Evolutionary conservation across 164 flowering plant genomes (phyloP).

Genomic region (Dillenia turbinata): DNA sequence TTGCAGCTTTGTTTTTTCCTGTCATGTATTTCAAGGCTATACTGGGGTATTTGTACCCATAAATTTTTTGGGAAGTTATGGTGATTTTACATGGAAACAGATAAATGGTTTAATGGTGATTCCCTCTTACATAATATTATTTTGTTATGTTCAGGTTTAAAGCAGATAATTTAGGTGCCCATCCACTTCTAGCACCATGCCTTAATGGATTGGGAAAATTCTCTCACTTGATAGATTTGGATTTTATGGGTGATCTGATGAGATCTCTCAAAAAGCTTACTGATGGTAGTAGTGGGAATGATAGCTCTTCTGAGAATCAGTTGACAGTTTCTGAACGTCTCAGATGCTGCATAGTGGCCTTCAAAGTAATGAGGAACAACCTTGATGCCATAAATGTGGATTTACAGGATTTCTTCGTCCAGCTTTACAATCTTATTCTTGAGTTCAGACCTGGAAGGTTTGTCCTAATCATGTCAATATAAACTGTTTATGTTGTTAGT

Average conservation of each 20-base stretch:
- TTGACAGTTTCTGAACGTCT: constrained; percentile 84
- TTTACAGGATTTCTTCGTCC: constrained; percentile 79
- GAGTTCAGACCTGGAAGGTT: constrained; percentile 93
- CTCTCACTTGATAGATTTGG: constrained; percentile 79
- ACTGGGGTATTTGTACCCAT: no score
- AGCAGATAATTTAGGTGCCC: constrained; percentile 22
- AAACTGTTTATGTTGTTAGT: background rate
- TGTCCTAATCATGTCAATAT: constrained; percentile 7
- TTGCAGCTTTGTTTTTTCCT: no score
- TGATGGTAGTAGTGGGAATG: constrained; percentile 27
- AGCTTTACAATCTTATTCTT: constrained; percentile 77
- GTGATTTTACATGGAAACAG: no score
- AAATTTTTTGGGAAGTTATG: no score
- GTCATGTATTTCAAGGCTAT: no score
- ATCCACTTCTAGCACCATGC: constrained; percentile 82
- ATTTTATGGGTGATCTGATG: constrained; percentile 91
- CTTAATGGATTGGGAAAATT: constrained; percentile 85
- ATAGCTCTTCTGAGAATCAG: constrained; percentile 24
- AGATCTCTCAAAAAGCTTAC: constrained; percentile 79
- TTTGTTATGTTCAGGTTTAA: constrained; percentile 21
- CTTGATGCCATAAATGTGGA: constrained; percentile 93
- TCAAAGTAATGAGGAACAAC: constrained; percentile 87
- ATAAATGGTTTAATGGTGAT: no score
- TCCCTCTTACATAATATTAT: background rate
- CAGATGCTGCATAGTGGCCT: constrained; percentile 91